Evolutionary conservation across 495 filamentous ascomycete genomes (phyloP), one percentile per base, ranked within the genome.

Genomic region (Schizothecium vesticola): DNA sequence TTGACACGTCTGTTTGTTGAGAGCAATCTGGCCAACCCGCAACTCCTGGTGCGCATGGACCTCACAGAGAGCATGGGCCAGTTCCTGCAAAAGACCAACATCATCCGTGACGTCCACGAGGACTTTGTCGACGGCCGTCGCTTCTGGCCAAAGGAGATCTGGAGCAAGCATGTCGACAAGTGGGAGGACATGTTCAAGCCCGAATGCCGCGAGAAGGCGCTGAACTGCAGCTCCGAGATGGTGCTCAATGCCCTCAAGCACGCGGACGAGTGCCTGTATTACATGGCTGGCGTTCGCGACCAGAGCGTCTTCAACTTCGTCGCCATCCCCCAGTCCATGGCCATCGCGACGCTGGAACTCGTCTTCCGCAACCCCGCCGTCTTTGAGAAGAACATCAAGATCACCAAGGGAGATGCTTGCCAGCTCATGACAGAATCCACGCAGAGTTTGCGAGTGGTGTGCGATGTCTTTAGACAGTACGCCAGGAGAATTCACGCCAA

Each of bases 281-380:
- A 99, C 83, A 91, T 99, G 80, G 96, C 96, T 24, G 96, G 93
- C 23, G 85, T 98, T 58, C 92, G 91, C 67, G 95, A 99, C 78
- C 95, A 98, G 81, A 95, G 91, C 77, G 93, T 97, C n/a, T 99
- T 99, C 90, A 98, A 99, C 83, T 99, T 99, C 77, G 92, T 92
- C 57, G 94, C 96, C 57, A 99, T 99, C 72, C 95, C 95, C n/a
- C 95, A 99, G 79, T 82, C 89, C 68, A 99, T 99, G 95, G 95
- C 96, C 28, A 97, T 99, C 78, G 94, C 95, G 3, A 98, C 94
- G 1, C 78, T 97, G 56, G 89, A 96, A 66, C 83, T 95, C 31
- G 91, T 95, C 73, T 99, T 97, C 86, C 89, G 91, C 73, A 99
- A 99, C 76, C 91, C 92, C 36, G 84, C 85, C 66, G 89, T 99